Conservation (phyloP, 2,329 filamentous ascomycete species). For the Emmonsiellopsis sp. region DNA sequence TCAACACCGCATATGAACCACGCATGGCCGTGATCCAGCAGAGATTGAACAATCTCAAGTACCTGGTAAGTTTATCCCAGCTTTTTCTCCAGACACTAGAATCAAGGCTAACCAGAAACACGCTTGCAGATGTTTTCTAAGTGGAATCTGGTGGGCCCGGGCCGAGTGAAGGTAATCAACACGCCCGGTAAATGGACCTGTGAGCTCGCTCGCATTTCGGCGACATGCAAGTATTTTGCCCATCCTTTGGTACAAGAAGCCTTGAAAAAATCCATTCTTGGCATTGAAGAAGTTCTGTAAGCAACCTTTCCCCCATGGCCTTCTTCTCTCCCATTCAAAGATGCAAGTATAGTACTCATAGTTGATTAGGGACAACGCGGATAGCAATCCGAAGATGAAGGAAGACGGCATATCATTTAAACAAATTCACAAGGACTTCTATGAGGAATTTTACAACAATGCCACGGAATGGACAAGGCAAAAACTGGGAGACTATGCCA, state of each 20-base stretch:
- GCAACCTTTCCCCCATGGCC: not conserved
- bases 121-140: conserved; percentile 5
- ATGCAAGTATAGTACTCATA: not conserved
- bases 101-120: not conserved
- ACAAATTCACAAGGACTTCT: conserved; percentile 1
- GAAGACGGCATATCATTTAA: not conserved
- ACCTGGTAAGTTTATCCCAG: not conserved
- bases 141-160: not conserved
- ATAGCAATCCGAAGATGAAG: not conserved
- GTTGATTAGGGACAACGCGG: conserved; percentile 1
- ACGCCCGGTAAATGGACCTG: not conserved
- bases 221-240: conserved; percentile 5
- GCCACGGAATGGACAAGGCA: not conserved
- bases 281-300: conserved; percentile 5
- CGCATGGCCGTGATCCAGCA: conserved; percentile 2
- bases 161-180: not conserved
- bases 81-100: not conserved
- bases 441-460: not conserved
- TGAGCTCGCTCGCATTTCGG: conserved; percentile 3
- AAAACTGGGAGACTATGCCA: conserved; percentile 1
- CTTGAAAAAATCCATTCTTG: conserved; percentile 1
- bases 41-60: conserved; percentile 3
- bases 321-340: not conserved
- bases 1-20: not conserved
- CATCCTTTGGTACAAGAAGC: not conserved